Evolutionary conservation across 768 basidiomycete genomes (phyloP), one percentile per base, ranked within the genome.

Genomic region (Lactarius akahatsu): DNA sequence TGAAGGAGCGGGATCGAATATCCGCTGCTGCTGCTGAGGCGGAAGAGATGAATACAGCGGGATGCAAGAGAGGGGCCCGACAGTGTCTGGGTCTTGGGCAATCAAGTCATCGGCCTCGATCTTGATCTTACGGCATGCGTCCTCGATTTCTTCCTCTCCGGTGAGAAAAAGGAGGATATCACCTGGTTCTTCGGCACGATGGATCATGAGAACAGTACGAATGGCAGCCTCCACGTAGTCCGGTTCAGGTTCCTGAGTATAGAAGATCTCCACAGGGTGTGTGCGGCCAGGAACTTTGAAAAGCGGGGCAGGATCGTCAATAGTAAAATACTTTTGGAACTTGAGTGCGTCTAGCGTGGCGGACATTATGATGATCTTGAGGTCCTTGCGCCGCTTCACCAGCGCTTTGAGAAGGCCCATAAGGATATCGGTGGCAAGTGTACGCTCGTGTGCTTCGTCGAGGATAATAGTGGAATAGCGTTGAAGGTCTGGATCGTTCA

Each of bases 151-250:
- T 73, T 98, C 96, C 74, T 98, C 96, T 74, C 96, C 96, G 0
- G 97, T 98, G 70, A 99, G 80, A 87, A 99, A 99, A 6, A 99
- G 78, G 2, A 99, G 79, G 45, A 98, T 83, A 72, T 99, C 96
- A 2, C 96, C 96, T 0, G 88, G 89, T 0, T 93, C 92, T 75
- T 99, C 97, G 0, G 92, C 92, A 56, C 96, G 87, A 73, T 98
- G 96, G 34, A 99, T 98, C 93, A 96, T 96, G 55, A 98, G 79
- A 26, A 97, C 95, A 0, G 96, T 96, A 15, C 95, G 88, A 69
- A 98, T 96, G 1, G 96, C 96, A 0, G 96, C 95, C 74, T 98
- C 95, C 52, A 98, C 91, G 71, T 98, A 99, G 76, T 99, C 96
- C 0, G 90, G 89, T 71, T 97, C 94, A 0, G 95, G 92, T 64